A percentile compares a stretch with the other conserved stretches of the same genome.
Evolutionary conservation across 768 basidiomycete genomes (phyloP).

Genomic region (Boletus subparvulus): DNA sequence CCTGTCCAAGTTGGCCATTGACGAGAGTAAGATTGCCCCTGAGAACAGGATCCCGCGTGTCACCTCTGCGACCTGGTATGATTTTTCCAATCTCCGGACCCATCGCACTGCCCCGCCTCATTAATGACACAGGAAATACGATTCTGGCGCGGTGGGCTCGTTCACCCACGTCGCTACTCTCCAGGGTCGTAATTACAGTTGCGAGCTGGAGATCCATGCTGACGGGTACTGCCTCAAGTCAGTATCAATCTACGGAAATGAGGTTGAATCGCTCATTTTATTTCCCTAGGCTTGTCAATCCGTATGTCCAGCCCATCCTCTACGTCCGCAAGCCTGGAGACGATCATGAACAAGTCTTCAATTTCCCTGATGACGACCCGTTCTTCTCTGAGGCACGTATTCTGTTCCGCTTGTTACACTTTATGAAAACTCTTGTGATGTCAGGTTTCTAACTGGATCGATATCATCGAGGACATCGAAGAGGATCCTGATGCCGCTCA

Average conservation of each 20-base stretch:
- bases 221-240: constrained; percentile 90
- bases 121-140: constrained; percentile 74
- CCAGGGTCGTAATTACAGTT: constrained; percentile 91
- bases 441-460: constrained; percentile 78
- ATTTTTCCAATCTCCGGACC: constrained; percentile 22
- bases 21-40: constrained; percentile 80
- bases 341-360: constrained; percentile 67
- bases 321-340: constrained; percentile 83
- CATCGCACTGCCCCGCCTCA: constrained; percentile 16
- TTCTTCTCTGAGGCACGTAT: constrained; percentile 81
- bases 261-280: constrained; percentile 3
- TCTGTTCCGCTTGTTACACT: not conserved
- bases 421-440: not conserved
- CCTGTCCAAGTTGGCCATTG: constrained; percentile 76
- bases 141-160: constrained; percentile 89
- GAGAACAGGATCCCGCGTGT: constrained; percentile 93
- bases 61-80: constrained; percentile 86
- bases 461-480: constrained; percentile 86
- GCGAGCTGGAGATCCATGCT: constrained; percentile 90
- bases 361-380: constrained; percentile 82
- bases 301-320: constrained; percentile 89
- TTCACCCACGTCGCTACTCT: constrained; percentile 89
- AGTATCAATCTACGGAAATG: constrained; percentile 20
- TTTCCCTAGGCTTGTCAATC: constrained; percentile 75
- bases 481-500: constrained; percentile 77